Percentiles rank a stretch among this genome's conserved stretches.
phyloP scores from a whole-genome alignment of 192 early-diverging fungal genomes.

The Backusella morwellensis region DNA sequence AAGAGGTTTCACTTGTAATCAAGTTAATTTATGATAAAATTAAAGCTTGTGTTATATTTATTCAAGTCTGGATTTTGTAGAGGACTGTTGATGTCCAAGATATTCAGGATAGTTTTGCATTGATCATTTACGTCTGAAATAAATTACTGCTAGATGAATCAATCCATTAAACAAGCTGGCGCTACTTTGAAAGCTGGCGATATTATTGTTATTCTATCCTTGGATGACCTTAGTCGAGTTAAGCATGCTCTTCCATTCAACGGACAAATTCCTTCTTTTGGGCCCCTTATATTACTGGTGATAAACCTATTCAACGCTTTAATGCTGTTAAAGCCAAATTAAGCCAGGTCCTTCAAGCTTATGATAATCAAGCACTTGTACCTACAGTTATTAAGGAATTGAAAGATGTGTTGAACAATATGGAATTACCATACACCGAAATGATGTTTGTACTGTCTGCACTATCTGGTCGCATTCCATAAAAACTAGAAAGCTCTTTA shows the following conservation, averaged over 20 bases:
- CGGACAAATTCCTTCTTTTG: conserved; percentile 65
- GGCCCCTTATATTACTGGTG: conserved; percentile 82
- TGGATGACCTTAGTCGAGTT: conserved; percentile 91
- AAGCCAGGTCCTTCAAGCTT: conserved; percentile 80
- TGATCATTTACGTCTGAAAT: too few species aligned
- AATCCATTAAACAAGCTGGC: conserved; percentile 87
- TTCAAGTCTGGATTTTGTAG: too few species aligned
- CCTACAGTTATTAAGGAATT: conserved; percentile 67
- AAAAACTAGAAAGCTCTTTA: conserved; percentile 54
- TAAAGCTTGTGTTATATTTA: too few species aligned
- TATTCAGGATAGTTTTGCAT: too few species aligned
- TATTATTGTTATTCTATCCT: conserved; percentile 83
- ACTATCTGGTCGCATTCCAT: conserved; percentile 81
- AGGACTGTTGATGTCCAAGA: too few species aligned
- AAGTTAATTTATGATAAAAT: too few species aligned
- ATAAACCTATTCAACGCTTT: conserved; percentile 87
- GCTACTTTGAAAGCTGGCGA: conserved; percentile 97
- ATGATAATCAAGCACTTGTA: conserved; percentile 74
- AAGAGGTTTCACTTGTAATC: too few species aligned
- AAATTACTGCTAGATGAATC: not conserved
- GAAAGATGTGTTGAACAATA: conserved; percentile 66
- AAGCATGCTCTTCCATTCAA: conserved; percentile 83
- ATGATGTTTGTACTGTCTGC: conserved; percentile 74
- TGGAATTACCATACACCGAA: conserved; percentile 85
- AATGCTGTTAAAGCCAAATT: conserved; percentile 56